These are phyloP conservation scores for Sphagnum tenellum DNA, from an alignment of 225 moss, liverwort and hornwort species.

Conservation along the genomic window DNA sequence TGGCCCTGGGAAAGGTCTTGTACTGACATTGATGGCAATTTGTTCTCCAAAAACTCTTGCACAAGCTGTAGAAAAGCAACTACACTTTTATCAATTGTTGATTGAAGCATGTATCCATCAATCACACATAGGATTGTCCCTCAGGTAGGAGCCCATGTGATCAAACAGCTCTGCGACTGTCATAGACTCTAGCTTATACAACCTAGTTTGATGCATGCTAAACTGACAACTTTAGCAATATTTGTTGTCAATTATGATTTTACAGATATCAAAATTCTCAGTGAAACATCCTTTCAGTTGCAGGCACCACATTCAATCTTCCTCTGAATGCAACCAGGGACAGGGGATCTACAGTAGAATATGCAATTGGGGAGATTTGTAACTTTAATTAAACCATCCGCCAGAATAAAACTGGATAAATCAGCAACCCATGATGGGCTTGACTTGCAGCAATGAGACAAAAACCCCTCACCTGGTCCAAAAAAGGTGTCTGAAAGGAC, in stretches of 20 bases:
- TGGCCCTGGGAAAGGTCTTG: conserved; percentile 11
- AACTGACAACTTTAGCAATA: too few relatives aligned
- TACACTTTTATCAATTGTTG: neutral
- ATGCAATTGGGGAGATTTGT: conserved; percentile 1
- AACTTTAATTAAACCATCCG: neutral
- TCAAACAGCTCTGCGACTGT: neutral
- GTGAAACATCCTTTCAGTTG: too few relatives aligned
- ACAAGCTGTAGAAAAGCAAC: conserved; percentile 21
- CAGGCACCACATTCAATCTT: too few relatives aligned
- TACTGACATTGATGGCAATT: conserved; percentile 15
- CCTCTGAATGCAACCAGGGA: neutral
- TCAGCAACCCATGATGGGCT: neutral
- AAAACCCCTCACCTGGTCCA: conserved; percentile 49
- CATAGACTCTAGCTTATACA: neutral
- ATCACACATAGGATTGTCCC: neutral
- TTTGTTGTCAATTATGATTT: too few relatives aligned
- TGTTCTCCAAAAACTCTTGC: conserved; percentile 19
- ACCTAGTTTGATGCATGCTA: too few relatives aligned
- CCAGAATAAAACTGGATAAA: neutral
- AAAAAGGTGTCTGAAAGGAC: conserved; percentile 31
- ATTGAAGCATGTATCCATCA: neutral
- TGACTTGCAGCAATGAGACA: neutral
- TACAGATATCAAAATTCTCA: too few relatives aligned
- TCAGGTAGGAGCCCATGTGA: too few relatives aligned
- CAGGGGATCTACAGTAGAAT: conserved; percentile 8